phyloP scores from a whole-genome alignment of 805 yeast genomes.

The Cyberlindnera japonica region DNA sequence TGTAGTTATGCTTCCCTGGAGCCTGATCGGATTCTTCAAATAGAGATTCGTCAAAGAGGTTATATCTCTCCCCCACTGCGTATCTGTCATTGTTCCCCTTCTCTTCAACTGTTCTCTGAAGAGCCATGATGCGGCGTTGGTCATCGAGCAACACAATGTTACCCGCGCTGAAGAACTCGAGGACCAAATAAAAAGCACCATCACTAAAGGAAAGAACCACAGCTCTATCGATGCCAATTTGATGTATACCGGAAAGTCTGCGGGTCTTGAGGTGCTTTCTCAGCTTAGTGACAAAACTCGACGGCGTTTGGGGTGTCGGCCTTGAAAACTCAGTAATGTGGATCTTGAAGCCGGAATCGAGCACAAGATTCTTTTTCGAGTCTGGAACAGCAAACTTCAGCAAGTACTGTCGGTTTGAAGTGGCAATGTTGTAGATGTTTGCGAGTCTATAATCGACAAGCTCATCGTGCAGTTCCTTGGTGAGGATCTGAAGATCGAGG shows the following conservation, averaged over 20 bases:
- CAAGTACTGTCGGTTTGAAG: slow-evolving; percentile 67
- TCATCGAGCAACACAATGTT: slow-evolving; percentile 77
- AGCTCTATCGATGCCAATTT: slow-evolving; percentile 78
- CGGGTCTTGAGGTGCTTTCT: slow-evolving; percentile 83
- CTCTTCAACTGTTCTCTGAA: slow-evolving; percentile 77
- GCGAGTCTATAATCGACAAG: slow-evolving; percentile 68
- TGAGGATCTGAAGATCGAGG: slow-evolving; percentile 70
- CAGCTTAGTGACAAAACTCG: slow-evolving; percentile 79
- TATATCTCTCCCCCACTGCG: slow-evolving; percentile 73
- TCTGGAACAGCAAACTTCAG: slow-evolving; percentile 82
- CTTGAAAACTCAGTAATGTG: slow-evolving; percentile 80
- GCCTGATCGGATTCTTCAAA: slow-evolving; percentile 32
- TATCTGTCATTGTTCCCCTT: slow-evolving; percentile 59
- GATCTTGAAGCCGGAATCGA: slow-evolving; percentile 83
- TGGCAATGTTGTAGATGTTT: slow-evolving; percentile 78
- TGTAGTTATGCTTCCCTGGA: slow-evolving; percentile 1
- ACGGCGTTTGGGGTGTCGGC: slow-evolving; percentile 76
- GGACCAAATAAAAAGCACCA: slow-evolving; percentile 69
- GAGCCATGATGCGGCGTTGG: slow-evolving; percentile 59
- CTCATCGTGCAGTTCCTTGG: slow-evolving; percentile 56
- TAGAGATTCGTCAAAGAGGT: slow-evolving; percentile 51
- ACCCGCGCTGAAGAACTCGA: slow-evolving; percentile 96
- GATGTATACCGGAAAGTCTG: slow-evolving; percentile 67
- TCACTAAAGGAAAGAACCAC: slow-evolving; percentile 81
- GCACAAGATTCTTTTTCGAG: slow-evolving; percentile 66